Evolutionary conservation across 163 green algal genomes (phyloP), one percentile per base, ranked within the genome.

Genomic region (Coccomyxa subellipsoidea): DNA sequence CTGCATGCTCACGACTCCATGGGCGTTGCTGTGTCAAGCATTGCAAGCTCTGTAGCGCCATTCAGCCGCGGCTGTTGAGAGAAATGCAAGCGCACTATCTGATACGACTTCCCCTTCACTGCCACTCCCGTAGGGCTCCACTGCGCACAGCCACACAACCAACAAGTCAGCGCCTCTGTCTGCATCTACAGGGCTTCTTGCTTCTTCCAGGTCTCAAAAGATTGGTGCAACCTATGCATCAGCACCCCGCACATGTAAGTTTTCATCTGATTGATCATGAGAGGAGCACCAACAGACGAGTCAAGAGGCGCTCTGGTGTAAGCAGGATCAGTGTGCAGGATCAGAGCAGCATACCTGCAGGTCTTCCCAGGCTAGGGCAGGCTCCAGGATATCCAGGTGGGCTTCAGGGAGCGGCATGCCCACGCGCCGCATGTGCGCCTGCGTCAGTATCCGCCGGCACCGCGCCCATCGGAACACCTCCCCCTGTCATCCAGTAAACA

Each of bases 311-410:
- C n/a, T n/a, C n/a, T n/a, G n/a, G n/a, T n/a, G n/a, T n/a, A n/a
- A n/a, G n/a, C n/a, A n/a, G n/a, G n/a, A n/a, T n/a, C n/a, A n/a
- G n/a, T 29, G 47, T 66, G 47, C 47, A 18, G 47, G 47, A 66
- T 66, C 47, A 66, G 18, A 66, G 47, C 18, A 66, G 47, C n/a
- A 18, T 76, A 96, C 92, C 90, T 95, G 82, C n/a, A 97, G 88
- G 29, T 97, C 92, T 81, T 97, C 92, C 94, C 94, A 98, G 4
- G 72, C 77, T 10, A 97, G 59, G 27, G 84, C 77, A 29, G 86
- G 72, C 2, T 95, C 81, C 53, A 96, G 38, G 29, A 94, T 85
- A 27, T 91, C 87, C 29, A 93, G 78, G 38, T 93, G 76, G 25
- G 83, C 73, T 7, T 80, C 83, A 0, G 94, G 91, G 84, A 97